Conservation (phyloP, 1,139 yeast species). For the Geotrichum australiense region DNA sequence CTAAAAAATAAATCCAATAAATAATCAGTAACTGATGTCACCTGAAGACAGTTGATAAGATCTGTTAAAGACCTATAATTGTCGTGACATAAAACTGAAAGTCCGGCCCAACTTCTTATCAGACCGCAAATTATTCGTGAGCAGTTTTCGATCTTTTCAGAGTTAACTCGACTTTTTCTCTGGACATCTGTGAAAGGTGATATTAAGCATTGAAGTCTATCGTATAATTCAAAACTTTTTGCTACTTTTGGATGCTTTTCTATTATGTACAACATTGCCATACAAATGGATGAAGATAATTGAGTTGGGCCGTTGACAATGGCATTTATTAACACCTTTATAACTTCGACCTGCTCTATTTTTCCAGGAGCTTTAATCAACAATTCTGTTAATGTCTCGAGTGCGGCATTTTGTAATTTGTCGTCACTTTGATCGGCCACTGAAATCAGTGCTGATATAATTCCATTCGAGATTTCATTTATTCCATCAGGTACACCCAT, state of each 20-base stretch:
- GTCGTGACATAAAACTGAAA: conserved; percentile 57
- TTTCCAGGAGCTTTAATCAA: conserved; percentile 54
- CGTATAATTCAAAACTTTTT: conserved; percentile 38
- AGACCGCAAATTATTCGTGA: conserved; percentile 55
- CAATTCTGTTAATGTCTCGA: conserved; percentile 71
- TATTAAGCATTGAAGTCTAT: conserved; percentile 58
- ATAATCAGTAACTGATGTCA: conserved; percentile 49
- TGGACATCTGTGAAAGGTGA: conserved; percentile 59
- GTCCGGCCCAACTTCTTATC: conserved; percentile 71
- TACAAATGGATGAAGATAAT: conserved; percentile 48
- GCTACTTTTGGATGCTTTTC: conserved; percentile 50
- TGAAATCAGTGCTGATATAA: conserved; percentile 65
- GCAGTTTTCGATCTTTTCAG: conserved; percentile 54
- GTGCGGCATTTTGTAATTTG: conserved; percentile 45
- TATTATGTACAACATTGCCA: conserved; percentile 52
- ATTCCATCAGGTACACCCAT: conserved; percentile 53
- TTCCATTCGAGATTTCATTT: conserved; percentile 52
- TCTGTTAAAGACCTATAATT: conserved; percentile 51
- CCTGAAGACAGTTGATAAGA: conserved; percentile 53
- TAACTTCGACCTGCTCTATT: conserved; percentile 58
- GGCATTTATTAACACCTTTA: conserved; percentile 50
- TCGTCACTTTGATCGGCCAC: conserved; percentile 61
- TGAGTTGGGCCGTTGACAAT: conserved; percentile 58
- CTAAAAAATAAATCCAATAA: conserved; percentile 68
- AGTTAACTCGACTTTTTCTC: conserved; percentile 40